phyloP scores from a whole-genome alignment of 2,329 filamentous ascomycete genomes.

The Septoria linicola region DNA sequence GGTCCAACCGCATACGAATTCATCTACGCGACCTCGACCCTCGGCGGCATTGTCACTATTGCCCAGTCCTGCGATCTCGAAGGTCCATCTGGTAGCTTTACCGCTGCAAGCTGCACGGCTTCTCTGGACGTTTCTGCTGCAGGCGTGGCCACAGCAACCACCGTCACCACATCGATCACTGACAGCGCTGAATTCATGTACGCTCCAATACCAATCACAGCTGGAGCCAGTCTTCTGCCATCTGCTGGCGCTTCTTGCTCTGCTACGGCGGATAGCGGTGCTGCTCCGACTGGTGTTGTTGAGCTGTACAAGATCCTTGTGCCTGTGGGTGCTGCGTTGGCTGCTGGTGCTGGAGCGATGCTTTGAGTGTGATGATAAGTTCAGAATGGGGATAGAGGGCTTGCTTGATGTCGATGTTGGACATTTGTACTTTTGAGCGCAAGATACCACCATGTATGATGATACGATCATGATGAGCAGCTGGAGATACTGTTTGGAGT shows the following conservation, averaged over 20 bases:
- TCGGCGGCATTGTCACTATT: constrained; percentile 1
- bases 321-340: constrained; percentile 14
- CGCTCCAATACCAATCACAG: constrained; percentile 10
- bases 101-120: constrained; percentile 4
- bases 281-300: constrained; percentile 10
- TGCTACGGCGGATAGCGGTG: background rate
- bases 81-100: constrained; percentile 9
- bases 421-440: background rate
- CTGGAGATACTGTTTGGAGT: no score
- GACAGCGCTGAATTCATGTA: constrained; percentile 10
- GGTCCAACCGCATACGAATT: constrained; percentile 13
- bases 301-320: constrained; percentile 16
- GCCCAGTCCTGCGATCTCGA: constrained; percentile 13
- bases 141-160: constrained; percentile 6
- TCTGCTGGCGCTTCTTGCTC: constrained; percentile 4
- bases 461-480: background rate
- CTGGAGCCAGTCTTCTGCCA: constrained; percentile 6
- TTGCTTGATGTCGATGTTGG: background rate
- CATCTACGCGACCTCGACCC: constrained; percentile 9
- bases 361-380: background rate
- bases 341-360: constrained; percentile 15
- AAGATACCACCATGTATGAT: constrained; percentile 7
- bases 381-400: background rate
- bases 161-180: constrained; percentile 6
- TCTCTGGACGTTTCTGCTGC: constrained; percentile 4